These are phyloP conservation scores for Populus ilicifolia DNA, from an alignment of 345 rosid species.

Conservation along the genomic window DNA sequence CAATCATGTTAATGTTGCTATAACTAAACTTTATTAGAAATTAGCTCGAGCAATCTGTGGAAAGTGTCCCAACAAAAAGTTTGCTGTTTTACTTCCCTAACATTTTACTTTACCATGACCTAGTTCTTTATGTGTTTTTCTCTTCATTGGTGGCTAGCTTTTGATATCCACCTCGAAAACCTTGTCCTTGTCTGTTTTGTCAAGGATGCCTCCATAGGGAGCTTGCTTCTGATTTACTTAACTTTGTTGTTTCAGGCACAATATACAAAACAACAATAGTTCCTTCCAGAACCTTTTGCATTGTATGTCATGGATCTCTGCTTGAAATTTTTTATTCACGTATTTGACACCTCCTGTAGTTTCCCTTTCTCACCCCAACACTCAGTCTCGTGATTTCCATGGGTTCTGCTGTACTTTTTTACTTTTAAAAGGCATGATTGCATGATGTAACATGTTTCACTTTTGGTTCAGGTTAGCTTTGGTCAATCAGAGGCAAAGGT, in stretches of 20 bases:
- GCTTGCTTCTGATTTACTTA: conserved; percentile 19
- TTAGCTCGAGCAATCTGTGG: neutral
- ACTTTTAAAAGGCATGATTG: neutral
- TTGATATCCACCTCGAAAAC: conserved; percentile 9
- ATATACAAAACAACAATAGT: conserved; percentile 75
- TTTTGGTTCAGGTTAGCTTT: conserved; percentile 69
- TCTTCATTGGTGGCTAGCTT: neutral
- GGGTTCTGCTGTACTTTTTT: neutral
- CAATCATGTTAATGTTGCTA: neutral
- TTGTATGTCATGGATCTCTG: conserved; percentile 42
- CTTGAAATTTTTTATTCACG: neutral
- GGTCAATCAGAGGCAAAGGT: conserved; percentile 94
- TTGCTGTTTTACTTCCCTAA: neutral
- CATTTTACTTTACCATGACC: neutral
- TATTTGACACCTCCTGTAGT: neutral
- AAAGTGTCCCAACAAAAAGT: neutral
- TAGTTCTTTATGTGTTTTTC: neutral
- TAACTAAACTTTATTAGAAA: neutral
- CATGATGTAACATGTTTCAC: conserved; percentile 10
- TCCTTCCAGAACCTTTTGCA: conserved; percentile 90
- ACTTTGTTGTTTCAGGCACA: conserved; percentile 63
- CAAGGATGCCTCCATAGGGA: neutral
- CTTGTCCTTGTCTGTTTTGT: neutral
- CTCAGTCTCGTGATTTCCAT: neutral
- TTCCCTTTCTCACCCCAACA: neutral